Evolutionary conservation across 192 early-diverging fungal species (phyloP), one percentile per base, ranked within the genome.

Genomic region (Chytriomyces sp.): DNA sequence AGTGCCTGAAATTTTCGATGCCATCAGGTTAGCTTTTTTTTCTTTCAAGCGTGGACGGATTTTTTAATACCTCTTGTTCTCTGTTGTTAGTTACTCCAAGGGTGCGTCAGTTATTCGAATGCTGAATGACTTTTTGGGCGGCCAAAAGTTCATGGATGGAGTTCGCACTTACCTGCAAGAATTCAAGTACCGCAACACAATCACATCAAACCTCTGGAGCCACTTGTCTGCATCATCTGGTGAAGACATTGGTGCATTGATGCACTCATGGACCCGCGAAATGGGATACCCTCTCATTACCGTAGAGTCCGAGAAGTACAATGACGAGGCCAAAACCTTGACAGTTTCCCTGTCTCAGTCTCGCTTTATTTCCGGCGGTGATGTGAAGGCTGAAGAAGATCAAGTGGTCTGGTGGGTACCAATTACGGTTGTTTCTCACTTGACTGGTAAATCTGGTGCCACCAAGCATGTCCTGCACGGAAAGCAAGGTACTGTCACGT

Each of bases 81-180:
- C 35, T 35, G 35, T 35, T 35, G 35, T 35, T 35, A 35, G 70
- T 47, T 95, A 96, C 85, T 88, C 83, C 76, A 97, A 98, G 83
- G 97, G 97, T n/a, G 94, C 93, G 6, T 92, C 90, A 61, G 95
- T 96, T 61, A 98, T 98, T 67, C 92, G 95, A 48, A 97, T 97
- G 96, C 82, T 98, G 69, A 92, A 91, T 75, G 86, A 91, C 28
- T 77, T 65, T 57, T 64, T 85, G 45, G 80, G 84, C 50, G 67
- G 69, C 11, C 80, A 86, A 9, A 72, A 18, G 8, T 86, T 86
- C 45, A 74, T 76, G 69, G 69, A 83, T 60, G 82, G 84, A 26
- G 87, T 85, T 8, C 80, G 83, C 45, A 64, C 66, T 0, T 89
- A 98, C 83, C 85, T 98, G 59, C 88, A 93, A 67, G 89, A 91